Evolutionary conservation across 1,139 yeast species (phyloP), one percentile per base, ranked within the genome.

Genomic region (Candida dubliniensis): DNA sequence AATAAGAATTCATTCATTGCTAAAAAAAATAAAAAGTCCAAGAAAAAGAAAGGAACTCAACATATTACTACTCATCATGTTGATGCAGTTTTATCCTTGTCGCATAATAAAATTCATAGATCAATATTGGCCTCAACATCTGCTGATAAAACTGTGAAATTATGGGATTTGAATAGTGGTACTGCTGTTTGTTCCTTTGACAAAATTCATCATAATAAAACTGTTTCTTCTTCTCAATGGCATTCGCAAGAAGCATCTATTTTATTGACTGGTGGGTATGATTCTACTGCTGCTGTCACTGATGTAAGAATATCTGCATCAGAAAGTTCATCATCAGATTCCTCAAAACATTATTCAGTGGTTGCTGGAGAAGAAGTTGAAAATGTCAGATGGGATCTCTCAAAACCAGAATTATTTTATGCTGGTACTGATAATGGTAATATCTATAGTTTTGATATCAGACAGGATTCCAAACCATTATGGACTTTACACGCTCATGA

Each of bases 401-500:
- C 79, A 60, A 52, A 77, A 45, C 86, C 86, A 27, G 81, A 82
- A 53, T 68, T 78, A 34, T 87, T 93, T 61, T 81, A 86, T 59
- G 95, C 90, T 36, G 96, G 97, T 56, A 90, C 97, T 32, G 99
- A 93, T 63, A 77, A 81, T 51, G 99, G 99, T 61, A 84, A 84
- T 57, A 81, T 93, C 31, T 88, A 88, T 68, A 86, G 95, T 52
- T 91, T 87, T 58, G 99, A 93, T 66, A 84, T 88, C 38, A 81
- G 96, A 63, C 79, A 74, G 41, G 76, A 74, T 37, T 74, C 77
- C 42, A 80, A 77, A 53, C 90, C 96, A 24, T 59, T 93, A 33
- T 93, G 99, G 99, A 88, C 96, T 5, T 76, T 93, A 57, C 96
- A 95, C 67, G 99, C 99, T 2, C 99, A 93, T 63, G 98, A 93